These are phyloP conservation scores for Dothistroma pini DNA, from an alignment of 2,329 filamentous ascomycete species.

Conservation along the genomic window DNA sequence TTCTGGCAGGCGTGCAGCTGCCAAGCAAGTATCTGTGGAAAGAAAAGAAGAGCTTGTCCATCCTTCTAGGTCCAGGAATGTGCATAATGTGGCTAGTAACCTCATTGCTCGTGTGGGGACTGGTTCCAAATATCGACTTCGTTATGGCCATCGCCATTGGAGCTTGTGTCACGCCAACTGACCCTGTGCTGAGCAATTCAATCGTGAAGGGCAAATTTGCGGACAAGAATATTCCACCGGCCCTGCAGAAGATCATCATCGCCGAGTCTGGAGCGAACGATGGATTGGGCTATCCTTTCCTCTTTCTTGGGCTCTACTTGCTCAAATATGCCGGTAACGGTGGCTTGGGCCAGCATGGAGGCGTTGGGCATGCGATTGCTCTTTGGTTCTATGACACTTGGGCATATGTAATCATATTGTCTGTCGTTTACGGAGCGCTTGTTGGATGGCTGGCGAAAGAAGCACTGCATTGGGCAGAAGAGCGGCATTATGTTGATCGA, in stretches of 20 bases:
- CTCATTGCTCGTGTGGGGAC: constrained; percentile 71
- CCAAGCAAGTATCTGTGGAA: constrained; percentile 74
- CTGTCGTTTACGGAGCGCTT: constrained; percentile 68
- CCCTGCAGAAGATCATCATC: constrained; percentile 65
- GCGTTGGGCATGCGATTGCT: constrained; percentile 64
- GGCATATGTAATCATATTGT: constrained; percentile 77
- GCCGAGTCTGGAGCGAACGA: constrained; percentile 84
- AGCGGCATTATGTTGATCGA: constrained; percentile 74
- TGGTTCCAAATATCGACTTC: constrained; percentile 68
- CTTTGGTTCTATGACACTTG: constrained; percentile 84
- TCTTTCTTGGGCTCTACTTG: constrained; percentile 79
- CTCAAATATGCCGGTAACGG: constrained; percentile 68
- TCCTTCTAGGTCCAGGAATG: constrained; percentile 83
- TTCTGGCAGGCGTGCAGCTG: constrained; percentile 82
- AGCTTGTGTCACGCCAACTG: constrained; percentile 87
- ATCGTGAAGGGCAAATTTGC: constrained; percentile 94
- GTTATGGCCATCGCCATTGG: constrained; percentile 76
- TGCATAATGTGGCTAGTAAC: constrained; percentile 79
- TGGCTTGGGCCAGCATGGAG: constrained; percentile 54
- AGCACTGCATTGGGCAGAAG: constrained; percentile 78
- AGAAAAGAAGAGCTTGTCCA: constrained; percentile 71
- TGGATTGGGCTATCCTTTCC: constrained; percentile 81
- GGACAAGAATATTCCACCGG: constrained; percentile 80
- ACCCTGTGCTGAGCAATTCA: constrained; percentile 80
- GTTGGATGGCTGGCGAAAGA: constrained; percentile 81